These are phyloP conservation scores for Solanum piurae DNA, from an alignment of 257 asterid genomes.

Conservation along the genomic window DNA sequence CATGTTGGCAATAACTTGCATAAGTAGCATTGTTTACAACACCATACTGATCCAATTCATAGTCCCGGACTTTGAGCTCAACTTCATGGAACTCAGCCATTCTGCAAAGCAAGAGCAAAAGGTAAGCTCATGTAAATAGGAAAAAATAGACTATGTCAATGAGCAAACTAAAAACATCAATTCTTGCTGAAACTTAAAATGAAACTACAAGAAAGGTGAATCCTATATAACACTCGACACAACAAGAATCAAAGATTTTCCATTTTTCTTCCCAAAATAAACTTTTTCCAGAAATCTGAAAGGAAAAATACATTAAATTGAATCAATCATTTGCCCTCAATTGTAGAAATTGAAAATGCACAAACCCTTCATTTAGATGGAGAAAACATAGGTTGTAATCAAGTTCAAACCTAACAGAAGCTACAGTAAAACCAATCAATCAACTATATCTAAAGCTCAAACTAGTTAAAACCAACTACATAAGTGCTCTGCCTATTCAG, in stretches of 20 bases:
- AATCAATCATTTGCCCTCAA: not conserved
- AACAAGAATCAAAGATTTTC: not conserved
- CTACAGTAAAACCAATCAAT: not conserved
- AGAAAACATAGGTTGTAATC: not conserved
- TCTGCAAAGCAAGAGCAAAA: conserved; percentile 25
- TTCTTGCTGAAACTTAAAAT: not conserved
- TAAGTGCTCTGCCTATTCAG: not conserved
- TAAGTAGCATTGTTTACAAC: conserved; percentile 85
- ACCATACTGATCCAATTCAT: conserved; percentile 88
- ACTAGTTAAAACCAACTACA: not conserved
- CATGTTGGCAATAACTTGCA: conserved; percentile 89
- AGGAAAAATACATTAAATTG: not conserved
- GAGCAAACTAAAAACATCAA: not conserved
- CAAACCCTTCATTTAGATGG: not conserved
- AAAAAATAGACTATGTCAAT: not conserved
- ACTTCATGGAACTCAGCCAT: conserved; percentile 58
- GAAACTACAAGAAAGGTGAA: not conserved
- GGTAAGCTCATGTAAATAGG: not conserved
- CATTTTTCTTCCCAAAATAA: not conserved
- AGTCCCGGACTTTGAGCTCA: conserved; percentile 83
- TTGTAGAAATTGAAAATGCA: not conserved
- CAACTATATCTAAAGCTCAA: not conserved
- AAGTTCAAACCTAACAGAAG: not conserved
- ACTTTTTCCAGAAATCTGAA: not conserved
- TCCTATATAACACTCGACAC: not conserved